Percentiles rank a stretch among this genome's conserved stretches.
These are phyloP conservation scores for Gracilaria domingensis DNA, from an alignment of 23 red algal species.

Conservation along the genomic window DNA sequence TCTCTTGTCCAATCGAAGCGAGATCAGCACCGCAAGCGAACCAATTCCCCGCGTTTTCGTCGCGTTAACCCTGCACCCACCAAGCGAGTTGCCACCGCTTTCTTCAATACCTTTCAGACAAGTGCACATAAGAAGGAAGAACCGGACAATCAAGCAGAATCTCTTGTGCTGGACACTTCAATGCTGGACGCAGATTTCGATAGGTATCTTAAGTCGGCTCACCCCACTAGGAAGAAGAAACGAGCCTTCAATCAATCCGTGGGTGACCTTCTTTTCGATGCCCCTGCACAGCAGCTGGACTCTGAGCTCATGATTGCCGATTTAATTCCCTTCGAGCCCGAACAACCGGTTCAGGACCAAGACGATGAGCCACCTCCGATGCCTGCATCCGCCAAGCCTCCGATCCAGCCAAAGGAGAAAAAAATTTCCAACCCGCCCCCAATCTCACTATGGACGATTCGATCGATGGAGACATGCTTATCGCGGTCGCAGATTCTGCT, in stretches of 20 bases:
- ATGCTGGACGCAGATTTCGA: slow-evolving; percentile 60
- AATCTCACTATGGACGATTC: slow-evolving; percentile 56
- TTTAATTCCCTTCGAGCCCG: neutral
- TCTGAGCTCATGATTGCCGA: neutral
- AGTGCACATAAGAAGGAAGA: slow-evolving; percentile 4
- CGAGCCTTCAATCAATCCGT: slow-evolving; percentile 33
- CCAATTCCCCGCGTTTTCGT: slow-evolving; percentile 6
- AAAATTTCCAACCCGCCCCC: neutral
- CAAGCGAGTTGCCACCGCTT: no score
- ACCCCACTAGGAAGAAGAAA: slow-evolving; percentile 53
- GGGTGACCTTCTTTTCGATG: slow-evolving; percentile 58
- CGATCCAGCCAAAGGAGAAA: neutral
- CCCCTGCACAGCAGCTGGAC: neutral
- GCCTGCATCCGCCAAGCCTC: slow-evolving; percentile 14
- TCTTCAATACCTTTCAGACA: slow-evolving; percentile 27
- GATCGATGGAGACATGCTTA: slow-evolving; percentile 40
- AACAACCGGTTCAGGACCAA: slow-evolving; percentile 17
- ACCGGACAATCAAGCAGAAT: neutral
- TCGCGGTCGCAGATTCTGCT: slow-evolving; percentile 59
- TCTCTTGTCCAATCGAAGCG: slow-evolving; percentile 28
- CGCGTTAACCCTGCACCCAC: no score
- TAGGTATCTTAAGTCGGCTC: slow-evolving; percentile 10
- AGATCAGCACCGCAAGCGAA: slow-evolving; percentile 46
- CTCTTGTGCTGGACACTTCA: slow-evolving; percentile 40
- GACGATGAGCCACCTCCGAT: slow-evolving; percentile 55